Evolutionary conservation across 2,329 filamentous ascomycete genomes (phyloP).

Genomic region (Diaporthe longicolla): DNA sequence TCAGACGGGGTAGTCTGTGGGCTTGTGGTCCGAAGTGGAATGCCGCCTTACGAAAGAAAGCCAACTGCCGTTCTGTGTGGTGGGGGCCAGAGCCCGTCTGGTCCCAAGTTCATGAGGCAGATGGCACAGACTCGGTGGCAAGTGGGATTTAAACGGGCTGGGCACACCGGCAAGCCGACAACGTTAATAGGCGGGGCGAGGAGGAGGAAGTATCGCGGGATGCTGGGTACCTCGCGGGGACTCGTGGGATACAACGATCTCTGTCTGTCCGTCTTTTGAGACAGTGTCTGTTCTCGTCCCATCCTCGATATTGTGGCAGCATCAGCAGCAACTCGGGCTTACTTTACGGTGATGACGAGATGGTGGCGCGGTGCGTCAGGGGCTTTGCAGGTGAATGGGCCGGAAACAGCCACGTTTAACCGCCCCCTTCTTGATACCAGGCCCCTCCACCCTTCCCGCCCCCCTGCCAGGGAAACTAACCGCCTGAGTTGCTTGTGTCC

Average conservation of each 20-base stretch:
- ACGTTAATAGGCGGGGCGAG: not conserved
- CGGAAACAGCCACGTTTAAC: slow-evolving; percentile 29
- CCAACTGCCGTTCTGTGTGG: slow-evolving; percentile 1
- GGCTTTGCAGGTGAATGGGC: slow-evolving; percentile 7
- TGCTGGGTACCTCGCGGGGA: not conserved
- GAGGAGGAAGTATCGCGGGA: slow-evolving; percentile 9
- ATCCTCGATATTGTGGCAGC: slow-evolving; percentile 23
- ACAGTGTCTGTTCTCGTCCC: slow-evolving; percentile 26
- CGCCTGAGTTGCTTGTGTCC: not conserved
- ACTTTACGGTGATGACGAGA: not conserved
- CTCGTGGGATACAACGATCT: slow-evolving; percentile 11
- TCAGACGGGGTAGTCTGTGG: not conserved
- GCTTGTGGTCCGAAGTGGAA: too few species aligned
- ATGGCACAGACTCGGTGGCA: slow-evolving; percentile 1
- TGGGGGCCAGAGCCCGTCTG: not conserved
- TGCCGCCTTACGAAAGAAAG: not conserved
- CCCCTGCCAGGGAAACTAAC: not conserved
- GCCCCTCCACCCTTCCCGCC: too few species aligned
- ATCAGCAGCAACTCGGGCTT: not conserved
- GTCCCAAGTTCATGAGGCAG: too few species aligned
- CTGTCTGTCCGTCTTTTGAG: not conserved
- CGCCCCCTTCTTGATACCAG: not conserved
- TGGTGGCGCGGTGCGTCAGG: slow-evolving; percentile 27
- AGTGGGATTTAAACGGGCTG: not conserved
- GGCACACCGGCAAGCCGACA: not conserved